A percentile compares a stretch with the other conserved stretches of the same genome.
phyloP scores from a whole-genome alignment of 345 rosid species.

The Euclidium syriacum region DNA sequence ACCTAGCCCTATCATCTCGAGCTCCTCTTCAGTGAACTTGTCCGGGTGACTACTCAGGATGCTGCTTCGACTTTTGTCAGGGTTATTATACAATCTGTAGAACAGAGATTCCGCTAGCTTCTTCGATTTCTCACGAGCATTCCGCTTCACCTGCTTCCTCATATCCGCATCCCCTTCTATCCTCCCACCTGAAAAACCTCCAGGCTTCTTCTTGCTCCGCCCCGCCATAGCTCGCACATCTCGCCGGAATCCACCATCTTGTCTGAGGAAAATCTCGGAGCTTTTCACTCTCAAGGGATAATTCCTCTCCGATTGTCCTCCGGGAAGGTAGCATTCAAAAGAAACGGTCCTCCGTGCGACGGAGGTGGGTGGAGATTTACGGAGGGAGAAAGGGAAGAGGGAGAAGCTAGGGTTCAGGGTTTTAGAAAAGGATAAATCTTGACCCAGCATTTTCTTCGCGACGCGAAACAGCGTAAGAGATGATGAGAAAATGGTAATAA shows the following conservation, averaged over 20 bases:
- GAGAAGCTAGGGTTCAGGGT: slow-evolving; percentile 56
- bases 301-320: too few species aligned
- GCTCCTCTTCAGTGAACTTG: slow-evolving; percentile 77
- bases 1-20: slow-evolving; percentile 74
- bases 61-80: slow-evolving; percentile 31
- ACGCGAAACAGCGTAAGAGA: not conserved
- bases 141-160: slow-evolving; percentile 46
- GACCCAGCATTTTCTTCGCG: slow-evolving; percentile 35
- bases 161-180: slow-evolving; percentile 47
- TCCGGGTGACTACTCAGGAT: slow-evolving; percentile 59
- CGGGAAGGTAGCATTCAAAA: slow-evolving; percentile 5
- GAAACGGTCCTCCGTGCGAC: slow-evolving; percentile 13
- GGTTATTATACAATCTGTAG: slow-evolving; percentile 54
- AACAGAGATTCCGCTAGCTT: slow-evolving; percentile 59
- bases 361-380: slow-evolving; percentile 21
- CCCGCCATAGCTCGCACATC: slow-evolving; percentile 69
- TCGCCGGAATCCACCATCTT: slow-evolving; percentile 28
- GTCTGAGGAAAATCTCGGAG: slow-evolving; percentile 17
- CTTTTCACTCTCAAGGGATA: slow-evolving; percentile 11
- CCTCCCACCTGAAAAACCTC: slow-evolving; percentile 53
- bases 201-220: slow-evolving; percentile 78
- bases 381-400: slow-evolving; percentile 16
- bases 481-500: not conserved
- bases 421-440: slow-evolving; percentile 58
- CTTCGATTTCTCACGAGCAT: slow-evolving; percentile 37